Percentiles rank a stretch among this genome's conserved stretches.
phyloP scores from a whole-genome alignment of 2,329 filamentous ascomycete species.

The Trichoderma sp. region DNA sequence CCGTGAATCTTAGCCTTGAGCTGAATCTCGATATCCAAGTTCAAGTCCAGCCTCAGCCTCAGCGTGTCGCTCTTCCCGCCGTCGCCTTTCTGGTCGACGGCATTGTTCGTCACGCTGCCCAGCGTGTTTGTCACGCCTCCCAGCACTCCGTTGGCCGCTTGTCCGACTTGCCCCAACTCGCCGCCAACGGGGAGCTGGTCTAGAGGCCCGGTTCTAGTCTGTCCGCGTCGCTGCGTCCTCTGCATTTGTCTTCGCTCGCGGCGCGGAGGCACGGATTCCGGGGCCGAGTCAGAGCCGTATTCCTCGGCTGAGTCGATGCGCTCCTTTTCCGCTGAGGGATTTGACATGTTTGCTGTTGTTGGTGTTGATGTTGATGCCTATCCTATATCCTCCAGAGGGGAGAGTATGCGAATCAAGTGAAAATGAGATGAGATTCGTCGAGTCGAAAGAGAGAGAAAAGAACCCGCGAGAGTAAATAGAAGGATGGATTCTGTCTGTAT shows the following conservation, averaged over 20 bases:
- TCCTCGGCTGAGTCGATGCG: slow-evolving; percentile 14
- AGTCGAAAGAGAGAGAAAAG: not conserved
- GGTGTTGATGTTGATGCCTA: not conserved
- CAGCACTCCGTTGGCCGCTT: slow-evolving; percentile 37
- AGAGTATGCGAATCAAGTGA: not conserved
- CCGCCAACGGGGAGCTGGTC: slow-evolving; percentile 39
- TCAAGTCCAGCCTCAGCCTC: slow-evolving; percentile 67
- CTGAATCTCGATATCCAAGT: slow-evolving; percentile 80
- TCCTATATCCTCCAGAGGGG: not conserved
- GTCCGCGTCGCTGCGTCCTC: not conserved
- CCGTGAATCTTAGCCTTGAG: slow-evolving; percentile 83
- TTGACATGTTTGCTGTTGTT: slow-evolving; percentile 12
- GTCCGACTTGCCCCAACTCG: slow-evolving; percentile 33
- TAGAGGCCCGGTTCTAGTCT: slow-evolving; percentile 17
- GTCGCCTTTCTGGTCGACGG: slow-evolving; percentile 35
- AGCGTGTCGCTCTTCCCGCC: slow-evolving; percentile 57
- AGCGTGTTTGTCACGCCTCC: slow-evolving; percentile 41
- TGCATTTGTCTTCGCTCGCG: slow-evolving; percentile 8
- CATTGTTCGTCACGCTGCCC: slow-evolving; percentile 39
- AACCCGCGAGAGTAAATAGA: not conserved
- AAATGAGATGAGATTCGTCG: not conserved
- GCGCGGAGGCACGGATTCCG: slow-evolving; percentile 12
- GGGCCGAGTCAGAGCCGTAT: slow-evolving; percentile 11
- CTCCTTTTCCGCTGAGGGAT: slow-evolving; percentile 6
- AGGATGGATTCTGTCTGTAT: not conserved